Conservation (phyloP, 257 asterid species). For the Salvia rosmarinus region DNA sequence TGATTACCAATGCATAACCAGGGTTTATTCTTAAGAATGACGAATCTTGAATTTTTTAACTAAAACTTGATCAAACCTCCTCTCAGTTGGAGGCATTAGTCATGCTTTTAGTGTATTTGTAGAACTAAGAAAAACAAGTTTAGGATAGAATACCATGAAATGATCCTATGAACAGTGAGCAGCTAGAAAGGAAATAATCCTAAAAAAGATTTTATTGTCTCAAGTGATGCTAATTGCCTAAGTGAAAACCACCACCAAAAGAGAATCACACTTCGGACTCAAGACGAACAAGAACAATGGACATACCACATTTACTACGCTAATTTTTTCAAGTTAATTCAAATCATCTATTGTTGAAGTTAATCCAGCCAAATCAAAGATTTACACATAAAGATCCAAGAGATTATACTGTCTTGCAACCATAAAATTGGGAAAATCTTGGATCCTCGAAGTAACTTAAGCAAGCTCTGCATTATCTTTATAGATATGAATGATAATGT, state of each 20-base stretch:
- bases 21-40: neutral
- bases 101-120: neutral
- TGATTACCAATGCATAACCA: neutral
- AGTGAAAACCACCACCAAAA: slow-evolving; percentile 3
- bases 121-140: neutral
- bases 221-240: neutral
- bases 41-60: neutral
- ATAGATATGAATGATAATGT: slow-evolving; percentile 2
- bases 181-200: slow-evolving; percentile 6
- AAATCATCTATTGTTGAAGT: neutral
- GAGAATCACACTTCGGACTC: neutral
- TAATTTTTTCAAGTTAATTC: neutral
- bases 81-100: neutral
- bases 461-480: neutral
- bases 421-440: neutral
- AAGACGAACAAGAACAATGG: slow-evolving; percentile 13
- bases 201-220: neutral
- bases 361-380: neutral
- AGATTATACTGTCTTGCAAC: neutral
- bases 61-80: neutral
- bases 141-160: neutral
- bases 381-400: neutral
- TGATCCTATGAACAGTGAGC: neutral
- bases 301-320: neutral
- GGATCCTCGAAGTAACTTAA: neutral